Evolutionary conservation across 352 stramenopile genomes (phyloP).

Genomic region (Globisporangium paddicum): DNA sequence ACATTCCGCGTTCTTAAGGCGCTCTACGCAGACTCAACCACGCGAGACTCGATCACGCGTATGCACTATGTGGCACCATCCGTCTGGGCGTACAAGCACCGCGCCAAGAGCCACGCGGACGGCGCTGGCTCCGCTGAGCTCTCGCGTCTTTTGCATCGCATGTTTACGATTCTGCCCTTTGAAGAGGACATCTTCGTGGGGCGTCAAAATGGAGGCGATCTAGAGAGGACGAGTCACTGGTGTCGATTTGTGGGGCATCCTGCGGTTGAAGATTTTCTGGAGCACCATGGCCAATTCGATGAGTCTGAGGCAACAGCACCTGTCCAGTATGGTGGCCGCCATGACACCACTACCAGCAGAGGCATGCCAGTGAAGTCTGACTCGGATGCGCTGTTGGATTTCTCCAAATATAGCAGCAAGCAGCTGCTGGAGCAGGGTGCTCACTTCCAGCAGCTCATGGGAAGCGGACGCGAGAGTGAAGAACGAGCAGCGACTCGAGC

Average conservation of each 20-base stretch:
- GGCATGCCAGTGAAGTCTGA: not conserved
- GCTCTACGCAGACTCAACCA: conserved; percentile 23
- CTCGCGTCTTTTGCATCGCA: conserved; percentile 38
- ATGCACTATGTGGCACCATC: conserved; percentile 80
- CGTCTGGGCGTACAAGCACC: conserved; percentile 68
- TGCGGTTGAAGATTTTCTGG: conserved; percentile 64
- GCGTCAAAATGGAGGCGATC: not conserved
- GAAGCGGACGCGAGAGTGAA: conserved; percentile 5
- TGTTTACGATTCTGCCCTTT: conserved; percentile 74
- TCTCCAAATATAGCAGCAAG: conserved; percentile 13
- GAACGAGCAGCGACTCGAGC: conserved; percentile 8
- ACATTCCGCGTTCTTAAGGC: conserved; percentile 52
- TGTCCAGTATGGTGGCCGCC: not conserved
- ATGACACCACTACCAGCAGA: too few species aligned
- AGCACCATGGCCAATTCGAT: conserved; percentile 36
- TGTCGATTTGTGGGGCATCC: conserved; percentile 68
- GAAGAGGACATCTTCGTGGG: conserved; percentile 46
- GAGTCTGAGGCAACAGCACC: not conserved
- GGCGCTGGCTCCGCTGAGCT: conserved; percentile 29
- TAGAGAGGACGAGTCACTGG: conserved; percentile 14
- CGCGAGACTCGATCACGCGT: conserved; percentile 23
- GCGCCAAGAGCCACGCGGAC: conserved; percentile 20
- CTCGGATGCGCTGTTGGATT: conserved; percentile 25
- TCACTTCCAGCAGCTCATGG: conserved; percentile 21
- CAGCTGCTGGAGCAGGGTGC: conserved; percentile 11